Percentiles rank a stretch among this genome's conserved stretches.
phyloP scores from a whole-genome alignment of 768 basidiomycete genomes.

The Auricularia sp. region DNA sequence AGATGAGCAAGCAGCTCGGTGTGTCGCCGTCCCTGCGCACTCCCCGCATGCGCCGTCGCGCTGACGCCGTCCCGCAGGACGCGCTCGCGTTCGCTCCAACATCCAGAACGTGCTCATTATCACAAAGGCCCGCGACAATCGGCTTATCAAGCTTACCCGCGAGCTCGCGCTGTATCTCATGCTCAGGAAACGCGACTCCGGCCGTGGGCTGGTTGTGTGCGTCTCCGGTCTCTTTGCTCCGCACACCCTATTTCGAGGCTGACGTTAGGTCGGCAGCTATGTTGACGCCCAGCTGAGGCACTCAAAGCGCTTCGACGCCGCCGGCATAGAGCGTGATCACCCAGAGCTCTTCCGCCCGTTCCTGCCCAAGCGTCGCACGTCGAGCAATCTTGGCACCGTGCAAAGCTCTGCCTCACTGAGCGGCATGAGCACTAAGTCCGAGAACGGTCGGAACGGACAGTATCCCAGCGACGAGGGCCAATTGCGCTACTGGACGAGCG shows the following conservation, averaged over 20 bases:
- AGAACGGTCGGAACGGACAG: conserved; percentile 31
- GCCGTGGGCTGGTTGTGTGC: conserved; percentile 81
- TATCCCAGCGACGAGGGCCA: conserved; percentile 64
- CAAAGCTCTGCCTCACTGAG: conserved; percentile 38
- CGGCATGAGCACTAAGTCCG: conserved; percentile 40
- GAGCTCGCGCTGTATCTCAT: conserved; percentile 93
- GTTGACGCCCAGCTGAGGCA: conserved; percentile 85
- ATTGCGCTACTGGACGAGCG: conserved; percentile 92
- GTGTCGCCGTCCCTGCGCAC: conserved; percentile 12
- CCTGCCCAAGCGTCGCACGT: conserved; percentile 55
- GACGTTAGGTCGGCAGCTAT: conserved; percentile 45
- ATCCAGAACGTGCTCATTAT: conserved; percentile 92
- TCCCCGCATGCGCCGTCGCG: not conserved
- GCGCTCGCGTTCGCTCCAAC: conserved; percentile 82
- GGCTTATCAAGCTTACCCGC: conserved; percentile 88
- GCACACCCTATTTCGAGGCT: conserved; percentile 9
- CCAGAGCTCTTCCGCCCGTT: conserved; percentile 82
- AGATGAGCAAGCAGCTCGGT: conserved; percentile 99
- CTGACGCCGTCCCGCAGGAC: conserved; percentile 40
- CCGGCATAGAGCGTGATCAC: conserved; percentile 73
- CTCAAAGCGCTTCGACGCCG: conserved; percentile 91
- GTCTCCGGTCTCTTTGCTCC: conserved; percentile 18
- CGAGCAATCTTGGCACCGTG: conserved; percentile 36
- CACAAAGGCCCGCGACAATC: conserved; percentile 95
- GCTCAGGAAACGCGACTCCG: conserved; percentile 62